A percentile compares a stretch with the other conserved stretches of the same genome.
Evolutionary conservation across 768 basidiomycete genomes (phyloP).

Genomic region (Trametes meyenii): DNA sequence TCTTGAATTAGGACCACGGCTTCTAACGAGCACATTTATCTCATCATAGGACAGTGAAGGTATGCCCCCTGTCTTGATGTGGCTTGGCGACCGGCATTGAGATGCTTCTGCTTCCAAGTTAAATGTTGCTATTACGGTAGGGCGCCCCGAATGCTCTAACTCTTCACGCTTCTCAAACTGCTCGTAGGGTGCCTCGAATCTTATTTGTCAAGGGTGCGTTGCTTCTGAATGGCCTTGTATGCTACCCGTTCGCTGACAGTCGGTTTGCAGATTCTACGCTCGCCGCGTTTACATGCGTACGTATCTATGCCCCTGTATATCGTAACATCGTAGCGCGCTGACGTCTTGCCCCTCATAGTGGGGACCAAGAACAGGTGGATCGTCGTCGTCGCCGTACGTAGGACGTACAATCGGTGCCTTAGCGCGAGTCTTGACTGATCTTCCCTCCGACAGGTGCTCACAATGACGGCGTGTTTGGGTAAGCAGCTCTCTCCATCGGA

Average conservation of each 20-base stretch:
- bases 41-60: not conserved
- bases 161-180: not conserved
- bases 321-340: no score
- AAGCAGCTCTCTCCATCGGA: not conserved
- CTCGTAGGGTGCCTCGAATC: not conserved
- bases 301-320: not conserved
- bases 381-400: not conserved
- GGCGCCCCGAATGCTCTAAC: not conserved
- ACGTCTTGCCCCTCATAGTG: not conserved
- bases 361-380: conserved; percentile 2
- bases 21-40: not conserved
- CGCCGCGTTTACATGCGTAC: conserved; percentile 1
- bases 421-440: not conserved
- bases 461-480: conserved; percentile 2
- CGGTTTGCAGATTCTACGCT: not conserved
- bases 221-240: no score
- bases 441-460: not conserved
- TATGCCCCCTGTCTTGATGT: not conserved
- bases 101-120: not conserved
- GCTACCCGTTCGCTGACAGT: not conserved
- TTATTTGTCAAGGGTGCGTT: not conserved
- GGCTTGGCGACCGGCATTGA: not conserved
- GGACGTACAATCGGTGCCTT: not conserved
- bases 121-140: conserved; percentile 2
- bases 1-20: not conserved